Evolutionary conservation across 371 early-diverging fungal genomes (phyloP).

Genomic region (Apophysomyces elegans): DNA sequence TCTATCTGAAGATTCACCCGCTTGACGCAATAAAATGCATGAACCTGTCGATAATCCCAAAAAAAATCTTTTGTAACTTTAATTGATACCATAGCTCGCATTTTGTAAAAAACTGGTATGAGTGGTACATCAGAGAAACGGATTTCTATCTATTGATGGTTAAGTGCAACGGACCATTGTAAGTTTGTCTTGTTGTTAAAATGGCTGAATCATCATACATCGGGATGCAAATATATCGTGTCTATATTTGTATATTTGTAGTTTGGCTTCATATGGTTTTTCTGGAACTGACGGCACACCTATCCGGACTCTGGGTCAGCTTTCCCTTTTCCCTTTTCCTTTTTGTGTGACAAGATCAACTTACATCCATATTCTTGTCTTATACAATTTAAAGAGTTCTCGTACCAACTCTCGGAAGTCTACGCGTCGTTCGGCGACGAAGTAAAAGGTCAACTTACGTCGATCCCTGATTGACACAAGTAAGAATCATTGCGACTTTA

Average conservation of each 20-base stretch:
- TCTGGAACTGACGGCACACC: constrained; percentile 6
- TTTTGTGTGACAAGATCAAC: constrained; percentile 30
- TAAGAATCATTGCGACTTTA: neutral
- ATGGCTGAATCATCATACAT: neutral
- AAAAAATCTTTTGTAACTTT: too few relatives aligned
- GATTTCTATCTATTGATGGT: neutral
- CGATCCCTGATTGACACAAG: constrained; percentile 71
- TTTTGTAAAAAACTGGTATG: too few relatives aligned
- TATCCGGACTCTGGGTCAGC: constrained; percentile 3
- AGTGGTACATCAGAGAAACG: neutral
- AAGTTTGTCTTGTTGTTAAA: neutral
- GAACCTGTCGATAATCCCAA: too few relatives aligned
- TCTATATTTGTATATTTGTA: constrained; percentile 9
- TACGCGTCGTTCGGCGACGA: constrained; percentile 93
- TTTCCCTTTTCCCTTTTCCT: neutral
- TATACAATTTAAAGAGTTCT: constrained; percentile 98
- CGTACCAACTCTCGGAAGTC: constrained; percentile 99
- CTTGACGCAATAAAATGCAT: too few relatives aligned
- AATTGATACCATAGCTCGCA: too few relatives aligned
- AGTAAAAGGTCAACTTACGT: constrained; percentile 95
- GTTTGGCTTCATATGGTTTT: neutral
- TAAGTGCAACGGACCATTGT: neutral
- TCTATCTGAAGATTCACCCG: too few relatives aligned
- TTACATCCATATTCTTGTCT: constrained; percentile 99
- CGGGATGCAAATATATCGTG: constrained; percentile 1